phyloP scores from a whole-genome alignment of 2,329 filamentous ascomycete species.

The Cercospora zeae-maydis region DNA sequence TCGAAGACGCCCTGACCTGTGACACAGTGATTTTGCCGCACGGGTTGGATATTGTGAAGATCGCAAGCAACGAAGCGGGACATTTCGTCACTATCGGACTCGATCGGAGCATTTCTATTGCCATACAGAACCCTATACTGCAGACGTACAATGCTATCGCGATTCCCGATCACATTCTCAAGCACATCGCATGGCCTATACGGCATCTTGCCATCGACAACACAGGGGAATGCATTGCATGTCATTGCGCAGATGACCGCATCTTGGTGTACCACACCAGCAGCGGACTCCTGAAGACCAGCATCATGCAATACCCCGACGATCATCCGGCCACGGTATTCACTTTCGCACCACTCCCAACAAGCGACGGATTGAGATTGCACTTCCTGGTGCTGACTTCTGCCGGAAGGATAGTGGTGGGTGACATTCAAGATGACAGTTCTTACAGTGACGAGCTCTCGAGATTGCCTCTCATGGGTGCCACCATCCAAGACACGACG shows the following conservation, averaged over 20 bases:
- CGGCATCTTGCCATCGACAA: slow-evolving; percentile 63
- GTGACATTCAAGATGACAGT: slow-evolving; percentile 48
- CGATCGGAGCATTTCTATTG: slow-evolving; percentile 58
- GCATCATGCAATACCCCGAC: slow-evolving; percentile 53
- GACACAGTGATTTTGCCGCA: slow-evolving; percentile 62
- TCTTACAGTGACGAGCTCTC: slow-evolving; percentile 20
- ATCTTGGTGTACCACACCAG: slow-evolving; percentile 63
- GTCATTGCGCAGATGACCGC: slow-evolving; percentile 57
- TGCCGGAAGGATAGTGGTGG: slow-evolving; percentile 61
- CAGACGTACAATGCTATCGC: slow-evolving; percentile 21
- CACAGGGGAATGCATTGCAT: slow-evolving; percentile 61
- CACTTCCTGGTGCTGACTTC: slow-evolving; percentile 60
- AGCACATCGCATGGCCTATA: slow-evolving; percentile 32
- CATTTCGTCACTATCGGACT: slow-evolving; percentile 67
- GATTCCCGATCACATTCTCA: slow-evolving; percentile 23
- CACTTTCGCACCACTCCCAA: slow-evolving; percentile 54
- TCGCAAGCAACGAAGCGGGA: slow-evolving; percentile 61
- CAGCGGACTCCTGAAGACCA: slow-evolving; percentile 56
- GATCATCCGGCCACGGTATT: slow-evolving; percentile 60
- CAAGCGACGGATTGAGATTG: slow-evolving; percentile 31
- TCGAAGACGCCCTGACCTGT: slow-evolving; percentile 55
- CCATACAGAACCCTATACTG: slow-evolving; percentile 22
- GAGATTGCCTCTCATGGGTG: slow-evolving; percentile 28
- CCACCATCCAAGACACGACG: slow-evolving; percentile 21
- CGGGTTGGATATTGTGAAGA: slow-evolving; percentile 63